Base-by-base conservation (phyloP, 2,329 filamentous ascomycete genomes). In the Xylariaceae sp. region DNA sequence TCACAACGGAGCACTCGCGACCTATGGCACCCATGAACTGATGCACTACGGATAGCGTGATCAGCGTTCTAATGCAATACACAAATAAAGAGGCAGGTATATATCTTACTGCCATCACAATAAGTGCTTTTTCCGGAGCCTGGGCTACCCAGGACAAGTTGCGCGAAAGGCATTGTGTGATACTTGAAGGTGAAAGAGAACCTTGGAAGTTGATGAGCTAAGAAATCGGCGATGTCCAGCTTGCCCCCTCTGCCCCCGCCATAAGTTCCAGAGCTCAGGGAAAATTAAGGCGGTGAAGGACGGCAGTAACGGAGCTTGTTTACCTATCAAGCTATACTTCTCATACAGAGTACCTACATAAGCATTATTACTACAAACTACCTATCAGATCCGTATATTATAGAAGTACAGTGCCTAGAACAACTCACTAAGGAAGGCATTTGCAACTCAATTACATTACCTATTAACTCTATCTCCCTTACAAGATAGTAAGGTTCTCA, bases 11-110 rank as follows among this genome's bases (percentile, higher is more conserved):
- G 79, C 91, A 96, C 74, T 96, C 93, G 54, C 95, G 89, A 58
- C 93, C 92, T 71, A 99, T 96, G 61, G 95, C 93, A 63, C 89
- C 89, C 82, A 98, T 89, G 78, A 99, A 99, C 77, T 99, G 95
- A 71, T 97, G 91, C 90, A 99, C 86, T 88, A 56, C 9, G 21
- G 46, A 45, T 3, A 21, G 12, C 9, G 48, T 40, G 21, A 48
- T 64, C 46, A 64, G 54, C 48, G 16, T 9, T 20, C 12, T 20
- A 32, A 19, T 41, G 20, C 21, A 7, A 42, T 7, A 49, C n/a
- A 18, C 20, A 32, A 43, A 21, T 5, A 32, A 29, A 69, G 21
- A 29, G 32, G 40, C 19, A 42, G 42, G 14, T 52, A 43, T 21
- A 29, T 29, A 52, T 70, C 85, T 73, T 74, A 88, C 86, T 96